Conservation (phyloP, 2,329 filamentous ascomycete genomes). For the Myriosclerotinia duriaeana region DNA sequence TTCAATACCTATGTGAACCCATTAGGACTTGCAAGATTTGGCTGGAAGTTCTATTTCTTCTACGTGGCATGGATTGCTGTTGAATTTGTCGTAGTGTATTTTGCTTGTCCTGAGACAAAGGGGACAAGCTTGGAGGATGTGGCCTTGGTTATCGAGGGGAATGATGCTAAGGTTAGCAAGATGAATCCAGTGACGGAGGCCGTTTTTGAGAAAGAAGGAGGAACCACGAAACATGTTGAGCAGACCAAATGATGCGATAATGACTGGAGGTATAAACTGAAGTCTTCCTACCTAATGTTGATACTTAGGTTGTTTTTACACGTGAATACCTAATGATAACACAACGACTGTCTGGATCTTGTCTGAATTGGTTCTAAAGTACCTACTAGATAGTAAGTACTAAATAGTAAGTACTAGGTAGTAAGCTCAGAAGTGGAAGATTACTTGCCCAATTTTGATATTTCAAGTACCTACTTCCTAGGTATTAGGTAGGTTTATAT, state of each 20-base stretch:
- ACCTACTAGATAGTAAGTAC: too few relatives aligned
- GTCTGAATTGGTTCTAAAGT: too few relatives aligned
- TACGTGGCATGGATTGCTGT: constrained; percentile 55
- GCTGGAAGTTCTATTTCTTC: constrained; percentile 44
- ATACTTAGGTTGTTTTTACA: not conserved
- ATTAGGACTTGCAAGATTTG: constrained; percentile 46
- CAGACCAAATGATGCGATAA: constrained; percentile 1
- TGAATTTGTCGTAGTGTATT: constrained; percentile 61
- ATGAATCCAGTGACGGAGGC: constrained; percentile 23
- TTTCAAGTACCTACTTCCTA: too few relatives aligned
- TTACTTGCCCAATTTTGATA: too few relatives aligned
- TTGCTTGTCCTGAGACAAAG: constrained; percentile 45
- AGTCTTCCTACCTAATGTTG: not conserved
- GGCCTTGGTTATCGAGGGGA: constrained; percentile 66
- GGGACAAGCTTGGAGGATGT: constrained; percentile 31
- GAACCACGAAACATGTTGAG: constrained; percentile 20
- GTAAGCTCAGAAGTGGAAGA: too few relatives aligned
- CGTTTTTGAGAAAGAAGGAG: constrained; percentile 26
- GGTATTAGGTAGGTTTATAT: not conserved
- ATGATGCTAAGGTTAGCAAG: constrained; percentile 45
- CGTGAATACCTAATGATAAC: not conserved
- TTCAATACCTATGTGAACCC: constrained; percentile 45
- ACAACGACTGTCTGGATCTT: not conserved
- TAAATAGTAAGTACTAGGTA: too few relatives aligned
- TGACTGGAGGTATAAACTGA: not conserved